Evolutionary conservation across 2,329 filamentous ascomycete species (phyloP).

Genomic region (Fusarium euwallaceae): DNA sequence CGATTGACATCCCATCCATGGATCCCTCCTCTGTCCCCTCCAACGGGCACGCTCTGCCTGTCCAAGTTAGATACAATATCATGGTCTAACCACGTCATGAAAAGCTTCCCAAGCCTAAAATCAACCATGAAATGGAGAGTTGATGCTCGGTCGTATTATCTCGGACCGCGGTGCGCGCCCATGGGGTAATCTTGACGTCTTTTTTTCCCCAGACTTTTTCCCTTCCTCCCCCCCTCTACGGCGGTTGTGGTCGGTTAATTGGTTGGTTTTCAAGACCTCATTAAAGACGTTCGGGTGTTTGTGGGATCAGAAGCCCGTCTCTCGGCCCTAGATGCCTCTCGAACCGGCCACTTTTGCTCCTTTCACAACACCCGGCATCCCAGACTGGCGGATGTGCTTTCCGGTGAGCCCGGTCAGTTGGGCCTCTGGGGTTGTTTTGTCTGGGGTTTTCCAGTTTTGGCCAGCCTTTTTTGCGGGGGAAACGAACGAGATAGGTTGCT

Average conservation of each 20-base stretch:
- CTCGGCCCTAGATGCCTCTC: slow-evolving; percentile 24
- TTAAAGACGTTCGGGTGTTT: slow-evolving; percentile 19
- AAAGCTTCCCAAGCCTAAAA: slow-evolving; percentile 6
- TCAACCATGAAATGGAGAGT: slow-evolving; percentile 7
- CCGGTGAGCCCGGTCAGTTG: slow-evolving; percentile 28
- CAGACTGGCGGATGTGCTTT: slow-evolving; percentile 30
- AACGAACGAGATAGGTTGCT: background rate
- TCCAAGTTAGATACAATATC: slow-evolving; percentile 1
- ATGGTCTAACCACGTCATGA: slow-evolving; percentile 15
- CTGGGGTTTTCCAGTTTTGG: slow-evolving; percentile 6
- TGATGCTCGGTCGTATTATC: slow-evolving; percentile 3
- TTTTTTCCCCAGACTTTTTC: slow-evolving; percentile 22
- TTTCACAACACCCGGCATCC: slow-evolving; percentile 24
- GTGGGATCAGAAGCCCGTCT: slow-evolving; percentile 15
- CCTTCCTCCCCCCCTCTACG: background rate
- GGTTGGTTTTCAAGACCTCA: background rate
- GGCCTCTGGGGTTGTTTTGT: background rate
- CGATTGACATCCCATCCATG: slow-evolving; percentile 27
- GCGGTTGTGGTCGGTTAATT: slow-evolving; percentile 8
- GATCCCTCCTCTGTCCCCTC: slow-evolving; percentile 12
- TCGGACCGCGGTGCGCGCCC: slow-evolving; percentile 4
- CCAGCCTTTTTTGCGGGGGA: slow-evolving; percentile 20
- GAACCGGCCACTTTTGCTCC: slow-evolving; percentile 4
- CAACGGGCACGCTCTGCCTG: background rate
- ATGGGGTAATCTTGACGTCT: slow-evolving; percentile 19